phyloP scores from a whole-genome alignment of 148 eudicot genomes.

The Camellia lanceoleosa region DNA sequence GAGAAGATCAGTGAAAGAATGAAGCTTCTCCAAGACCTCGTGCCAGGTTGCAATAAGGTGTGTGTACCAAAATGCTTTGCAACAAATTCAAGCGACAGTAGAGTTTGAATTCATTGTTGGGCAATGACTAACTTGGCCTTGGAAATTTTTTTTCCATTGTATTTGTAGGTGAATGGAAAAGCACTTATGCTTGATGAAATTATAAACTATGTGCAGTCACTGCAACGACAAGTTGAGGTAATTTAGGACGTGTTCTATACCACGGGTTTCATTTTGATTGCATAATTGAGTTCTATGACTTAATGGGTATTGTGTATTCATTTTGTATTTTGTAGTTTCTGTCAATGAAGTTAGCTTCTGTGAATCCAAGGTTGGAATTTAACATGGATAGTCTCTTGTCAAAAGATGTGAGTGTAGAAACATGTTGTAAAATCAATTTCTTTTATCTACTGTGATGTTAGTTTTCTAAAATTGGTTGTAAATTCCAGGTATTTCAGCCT shows the following conservation, averaged over 20 bases:
- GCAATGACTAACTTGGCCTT: not conserved
- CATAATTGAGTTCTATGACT: not conserved
- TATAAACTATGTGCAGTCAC: slow-evolving; percentile 87
- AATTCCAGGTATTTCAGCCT: slow-evolving; percentile 52
- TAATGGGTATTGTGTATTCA: not conserved
- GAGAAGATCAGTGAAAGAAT: slow-evolving; percentile 95
- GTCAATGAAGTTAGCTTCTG: slow-evolving; percentile 82
- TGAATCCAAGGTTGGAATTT: slow-evolving; percentile 52
- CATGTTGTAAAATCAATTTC: not conserved
- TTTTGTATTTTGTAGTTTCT: slow-evolving; percentile 49
- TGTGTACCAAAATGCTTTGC: not conserved
- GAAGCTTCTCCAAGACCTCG: slow-evolving; percentile 96
- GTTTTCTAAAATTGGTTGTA: not conserved
- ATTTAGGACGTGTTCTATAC: not conserved
- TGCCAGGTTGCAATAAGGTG: slow-evolving; percentile 94
- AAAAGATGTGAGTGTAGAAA: slow-evolving; percentile 53
- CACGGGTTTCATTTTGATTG: not conserved
- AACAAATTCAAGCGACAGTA: not conserved
- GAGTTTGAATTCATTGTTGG: not conserved
- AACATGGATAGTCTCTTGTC: slow-evolving; percentile 41
- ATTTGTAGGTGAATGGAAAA: slow-evolving; percentile 80
- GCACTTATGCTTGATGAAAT: slow-evolving; percentile 96
- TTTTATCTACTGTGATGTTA: not conserved
- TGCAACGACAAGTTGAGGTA: slow-evolving; percentile 97
- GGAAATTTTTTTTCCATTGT: not conserved